A percentile compares a stretch with the other conserved stretches of the same genome.
Conservation (phyloP, 2,329 filamentous ascomycete species). For the Westerdykella aurantiaca region DNA sequence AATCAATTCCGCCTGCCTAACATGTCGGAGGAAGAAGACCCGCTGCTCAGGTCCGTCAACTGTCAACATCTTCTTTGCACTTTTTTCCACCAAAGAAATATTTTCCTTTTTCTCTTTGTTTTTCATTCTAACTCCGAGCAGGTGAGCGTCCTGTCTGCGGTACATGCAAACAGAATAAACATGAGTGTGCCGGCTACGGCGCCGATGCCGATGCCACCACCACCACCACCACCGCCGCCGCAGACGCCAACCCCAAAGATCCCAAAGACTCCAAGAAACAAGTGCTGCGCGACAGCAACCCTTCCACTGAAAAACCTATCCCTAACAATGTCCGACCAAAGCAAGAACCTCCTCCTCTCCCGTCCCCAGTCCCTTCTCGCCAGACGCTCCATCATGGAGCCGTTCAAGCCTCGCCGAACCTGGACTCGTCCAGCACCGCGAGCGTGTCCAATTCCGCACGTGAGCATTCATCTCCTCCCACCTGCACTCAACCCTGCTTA, state of each 20-base stretch:
- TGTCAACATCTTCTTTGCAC: neutral
- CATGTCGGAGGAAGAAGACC: conserved; percentile 47
- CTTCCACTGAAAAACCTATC: neutral
- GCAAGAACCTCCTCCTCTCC: conserved; percentile 1
- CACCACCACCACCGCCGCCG: conserved; percentile 13
- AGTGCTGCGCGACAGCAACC: neutral
- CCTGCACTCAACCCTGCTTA: too few species aligned
- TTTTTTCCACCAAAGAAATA: conserved; percentile 14
- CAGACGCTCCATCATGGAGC: conserved; percentile 17
- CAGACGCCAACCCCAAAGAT: conserved; percentile 12
- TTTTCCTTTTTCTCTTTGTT: too few species aligned
- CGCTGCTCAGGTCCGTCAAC: conserved; percentile 42
- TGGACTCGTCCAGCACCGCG: conserved; percentile 13
- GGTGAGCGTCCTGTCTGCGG: conserved; percentile 40
- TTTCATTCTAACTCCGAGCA: conserved; percentile 9
- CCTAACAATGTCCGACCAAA: conserved; percentile 1
- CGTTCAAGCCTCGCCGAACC: conserved; percentile 17
- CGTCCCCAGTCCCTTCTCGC: conserved; percentile 18
- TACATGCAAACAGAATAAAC: conserved; percentile 45
- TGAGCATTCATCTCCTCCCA: too few species aligned
- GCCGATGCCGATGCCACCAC: conserved; percentile 30
- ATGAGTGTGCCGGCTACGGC: conserved; percentile 45
- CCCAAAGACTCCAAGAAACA: conserved; percentile 18
- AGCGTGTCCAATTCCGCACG: neutral
- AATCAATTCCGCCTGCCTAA: conserved; percentile 42